phyloP scores from a whole-genome alignment of 2,329 filamentous ascomycete genomes.

The Fusarium camptoceras region DNA sequence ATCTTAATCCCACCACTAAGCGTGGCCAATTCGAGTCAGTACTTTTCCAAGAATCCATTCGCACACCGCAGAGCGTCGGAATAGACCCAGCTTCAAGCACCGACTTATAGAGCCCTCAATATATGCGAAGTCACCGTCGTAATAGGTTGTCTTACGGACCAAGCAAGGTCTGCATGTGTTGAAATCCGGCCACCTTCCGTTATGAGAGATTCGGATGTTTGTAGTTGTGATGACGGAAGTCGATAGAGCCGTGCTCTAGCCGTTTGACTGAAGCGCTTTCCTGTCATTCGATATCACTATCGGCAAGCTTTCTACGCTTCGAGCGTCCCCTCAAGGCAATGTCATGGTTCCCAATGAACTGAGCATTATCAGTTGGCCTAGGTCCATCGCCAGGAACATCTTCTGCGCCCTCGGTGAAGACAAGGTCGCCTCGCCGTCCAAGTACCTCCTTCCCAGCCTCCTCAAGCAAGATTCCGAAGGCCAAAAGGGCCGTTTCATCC shows the following conservation, averaged over 20 bases:
- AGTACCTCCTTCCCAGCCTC: slow-evolving; percentile 72
- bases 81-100: slow-evolving; percentile 8
- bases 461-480: slow-evolving; percentile 80
- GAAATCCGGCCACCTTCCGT: slow-evolving; percentile 20
- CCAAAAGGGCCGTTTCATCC: slow-evolving; percentile 82
- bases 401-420: slow-evolving; percentile 71
- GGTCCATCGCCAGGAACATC: slow-evolving; percentile 31
- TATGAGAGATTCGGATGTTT: slow-evolving; percentile 10
- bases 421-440: slow-evolving; percentile 74
- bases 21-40: not conserved
- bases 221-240: not conserved
- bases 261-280: not conserved
- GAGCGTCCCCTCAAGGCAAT: slow-evolving; percentile 40
- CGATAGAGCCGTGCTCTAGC: not conserved
- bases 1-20: slow-evolving; percentile 34
- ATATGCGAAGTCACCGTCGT: slow-evolving; percentile 10
- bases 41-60: not conserved
- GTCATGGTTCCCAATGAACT: slow-evolving; percentile 43
- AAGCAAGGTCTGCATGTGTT: slow-evolving; percentile 14
- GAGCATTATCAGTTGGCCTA: slow-evolving; percentile 34
- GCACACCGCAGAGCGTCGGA: slow-evolving; percentile 1
- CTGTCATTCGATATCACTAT: slow-evolving; percentile 29
- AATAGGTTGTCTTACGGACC: slow-evolving; percentile 6
- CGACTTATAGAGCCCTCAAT: slow-evolving; percentile 8
- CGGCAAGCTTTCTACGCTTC: slow-evolving; percentile 51